Evolutionary conservation across 345 rosid species (phyloP).

Genomic region (Toxicodendron radicans): DNA sequence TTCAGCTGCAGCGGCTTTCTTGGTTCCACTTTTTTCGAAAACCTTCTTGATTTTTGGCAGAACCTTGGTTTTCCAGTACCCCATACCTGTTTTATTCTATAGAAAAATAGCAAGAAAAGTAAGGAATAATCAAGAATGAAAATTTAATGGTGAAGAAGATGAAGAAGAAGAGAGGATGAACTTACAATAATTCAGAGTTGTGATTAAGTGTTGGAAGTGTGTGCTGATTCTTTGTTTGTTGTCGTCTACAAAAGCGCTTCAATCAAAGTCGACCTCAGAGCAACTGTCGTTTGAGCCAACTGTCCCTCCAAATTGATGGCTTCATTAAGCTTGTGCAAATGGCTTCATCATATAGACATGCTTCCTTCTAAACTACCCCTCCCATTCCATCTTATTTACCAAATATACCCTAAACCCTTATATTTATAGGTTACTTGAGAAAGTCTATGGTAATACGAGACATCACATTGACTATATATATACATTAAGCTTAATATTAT

Average conservation of each 20-base stretch:
- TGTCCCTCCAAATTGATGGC: conserved; percentile 20
- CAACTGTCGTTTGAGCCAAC: conserved; percentile 8
- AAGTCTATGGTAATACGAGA: too few relatives aligned
- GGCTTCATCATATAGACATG: conserved; percentile 27
- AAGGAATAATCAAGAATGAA: too few relatives aligned
- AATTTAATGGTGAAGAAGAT: too few relatives aligned
- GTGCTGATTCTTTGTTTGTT: too few relatives aligned
- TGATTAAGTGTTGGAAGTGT: too few relatives aligned
- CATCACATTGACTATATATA: too few relatives aligned
- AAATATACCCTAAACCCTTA: not conserved
- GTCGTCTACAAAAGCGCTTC: not conserved
- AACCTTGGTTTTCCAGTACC: conserved; percentile 80
- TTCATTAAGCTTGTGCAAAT: conserved; percentile 10
- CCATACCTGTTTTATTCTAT: conserved; percentile 34
- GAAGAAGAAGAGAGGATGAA: too few relatives aligned
- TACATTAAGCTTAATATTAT: too few relatives aligned
- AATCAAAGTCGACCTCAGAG: conserved; percentile 13
- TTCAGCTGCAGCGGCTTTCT: conserved; percentile 67
- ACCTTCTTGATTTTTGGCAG: conserved; percentile 77
- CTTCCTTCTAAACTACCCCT: conserved; percentile 13
- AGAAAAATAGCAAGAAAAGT: too few relatives aligned
- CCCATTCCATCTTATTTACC: conserved; percentile 21
- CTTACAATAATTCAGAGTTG: too few relatives aligned
- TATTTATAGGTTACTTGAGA: too few relatives aligned
- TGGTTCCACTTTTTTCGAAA: conserved; percentile 56